phyloP scores from a whole-genome alignment of 192 early-diverging fungal species.

The Chytriomyces sp. region DNA sequence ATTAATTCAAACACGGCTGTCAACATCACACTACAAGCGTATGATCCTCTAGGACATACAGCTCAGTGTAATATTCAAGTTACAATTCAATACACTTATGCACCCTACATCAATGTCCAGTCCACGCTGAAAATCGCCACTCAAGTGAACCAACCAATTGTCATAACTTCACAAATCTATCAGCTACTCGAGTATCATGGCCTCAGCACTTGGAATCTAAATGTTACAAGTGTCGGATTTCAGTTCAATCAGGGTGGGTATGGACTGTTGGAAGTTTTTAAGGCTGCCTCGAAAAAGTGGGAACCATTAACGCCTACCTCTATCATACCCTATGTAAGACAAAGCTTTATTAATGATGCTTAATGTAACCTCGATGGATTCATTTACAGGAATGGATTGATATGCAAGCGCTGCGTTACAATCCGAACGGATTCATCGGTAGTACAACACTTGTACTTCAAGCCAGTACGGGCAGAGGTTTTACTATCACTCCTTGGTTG shows the following conservation, averaged over 20 bases:
- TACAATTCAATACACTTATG: conserved; percentile 18
- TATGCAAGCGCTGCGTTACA: conserved; percentile 25
- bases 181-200: conserved; percentile 19
- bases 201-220: conserved; percentile 27
- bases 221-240: conserved; percentile 5
- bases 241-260: conserved; percentile 11
- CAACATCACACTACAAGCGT: neutral
- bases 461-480: neutral
- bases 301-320: conserved; percentile 1
- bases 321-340: conserved; percentile 21
- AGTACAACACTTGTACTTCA: neutral
- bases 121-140: conserved; percentile 10
- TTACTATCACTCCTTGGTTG: conserved; percentile 8
- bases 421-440: conserved; percentile 31
- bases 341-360: no score
- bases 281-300: conserved; percentile 4
- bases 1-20: conserved; percentile 1
- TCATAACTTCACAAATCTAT: conserved; percentile 12
- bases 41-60: conserved; percentile 9
- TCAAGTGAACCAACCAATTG: neutral
- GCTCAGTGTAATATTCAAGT: conserved; percentile 16
- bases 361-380: no score
- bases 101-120: conserved; percentile 15
- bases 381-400: conserved; percentile 30
- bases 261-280: conserved; percentile 23